Evolutionary conservation across 2,329 filamentous ascomycete species (phyloP).

Genomic region (Pestalotiopsis sp.): DNA sequence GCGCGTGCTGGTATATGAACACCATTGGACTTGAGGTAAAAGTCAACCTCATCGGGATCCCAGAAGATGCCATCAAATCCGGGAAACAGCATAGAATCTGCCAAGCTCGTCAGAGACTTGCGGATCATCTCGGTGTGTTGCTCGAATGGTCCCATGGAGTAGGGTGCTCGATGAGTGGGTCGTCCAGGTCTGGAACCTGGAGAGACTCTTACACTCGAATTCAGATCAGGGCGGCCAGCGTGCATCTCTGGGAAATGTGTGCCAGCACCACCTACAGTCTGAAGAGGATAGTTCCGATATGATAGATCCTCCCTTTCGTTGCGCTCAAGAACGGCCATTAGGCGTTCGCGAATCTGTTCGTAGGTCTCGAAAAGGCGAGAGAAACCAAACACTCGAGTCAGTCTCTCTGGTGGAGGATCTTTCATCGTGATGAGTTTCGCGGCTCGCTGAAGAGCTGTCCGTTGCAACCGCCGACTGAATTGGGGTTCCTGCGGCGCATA

Average conservation of each 20-base stretch:
- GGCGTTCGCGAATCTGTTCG: constrained; percentile 45
- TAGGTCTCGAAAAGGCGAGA: constrained; percentile 61
- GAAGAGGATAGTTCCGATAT: constrained; percentile 60
- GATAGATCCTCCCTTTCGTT: constrained; percentile 47
- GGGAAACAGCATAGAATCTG: constrained; percentile 53
- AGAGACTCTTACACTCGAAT: neutral
- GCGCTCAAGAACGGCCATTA: constrained; percentile 33
- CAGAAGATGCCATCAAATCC: constrained; percentile 76
- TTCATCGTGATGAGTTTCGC: constrained; percentile 55
- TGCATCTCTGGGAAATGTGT: constrained; percentile 55
- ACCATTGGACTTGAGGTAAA: constrained; percentile 65
- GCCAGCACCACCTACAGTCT: constrained; percentile 67
- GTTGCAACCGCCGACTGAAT: constrained; percentile 71
- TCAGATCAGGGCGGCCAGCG: constrained; percentile 22
- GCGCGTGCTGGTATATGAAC: constrained; percentile 61
- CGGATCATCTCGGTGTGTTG: constrained; percentile 37
- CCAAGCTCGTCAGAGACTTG: constrained; percentile 43
- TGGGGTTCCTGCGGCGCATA: constrained; percentile 64
- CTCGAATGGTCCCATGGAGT: constrained; percentile 51
- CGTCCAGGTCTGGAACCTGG: neutral
- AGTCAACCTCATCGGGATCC: constrained; percentile 74
- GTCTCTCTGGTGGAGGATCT: constrained; percentile 45
- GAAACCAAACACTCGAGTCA: constrained; percentile 67
- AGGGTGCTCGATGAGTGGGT: constrained; percentile 31
- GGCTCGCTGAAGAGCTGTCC: constrained; percentile 63